phyloP scores from a whole-genome alignment of 2,329 filamentous ascomycete genomes.

The Botryotinia convoluta region DNA sequence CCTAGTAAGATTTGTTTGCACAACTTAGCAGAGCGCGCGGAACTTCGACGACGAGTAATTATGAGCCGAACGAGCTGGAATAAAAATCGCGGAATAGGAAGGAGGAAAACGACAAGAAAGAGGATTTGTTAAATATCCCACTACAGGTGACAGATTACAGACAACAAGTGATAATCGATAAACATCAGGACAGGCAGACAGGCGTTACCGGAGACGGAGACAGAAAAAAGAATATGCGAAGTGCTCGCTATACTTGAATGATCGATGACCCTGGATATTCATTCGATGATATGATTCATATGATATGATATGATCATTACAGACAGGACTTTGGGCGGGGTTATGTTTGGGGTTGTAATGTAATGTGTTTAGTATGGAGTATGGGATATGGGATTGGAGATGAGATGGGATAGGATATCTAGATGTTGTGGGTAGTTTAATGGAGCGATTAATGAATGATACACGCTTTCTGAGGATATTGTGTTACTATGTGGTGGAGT shows the following conservation, averaged over 20 bases:
- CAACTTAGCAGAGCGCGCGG: no score
- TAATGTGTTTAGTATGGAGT: not conserved
- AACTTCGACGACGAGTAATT: not conserved
- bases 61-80: not conserved
- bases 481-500: not conserved
- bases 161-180: slow-evolving; percentile 23
- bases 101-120: not conserved
- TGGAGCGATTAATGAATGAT: not conserved
- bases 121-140: not conserved
- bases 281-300: not conserved
- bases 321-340: not conserved
- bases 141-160: slow-evolving; percentile 19
- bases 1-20: not conserved
- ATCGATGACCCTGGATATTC: not conserved
- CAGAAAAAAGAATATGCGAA: slow-evolving; percentile 35
- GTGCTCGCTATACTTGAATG: slow-evolving; percentile 35
- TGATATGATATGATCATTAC: not conserved
- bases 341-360: not conserved
- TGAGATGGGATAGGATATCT: not conserved
- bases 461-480: not conserved
- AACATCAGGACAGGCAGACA: no score
- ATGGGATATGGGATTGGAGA: not conserved
- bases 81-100: not conserved
- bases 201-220: slow-evolving; percentile 17
- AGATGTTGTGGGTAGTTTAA: not conserved